Evolutionary conservation across 2,329 filamentous ascomycete species (phyloP).

Genomic region (Calonectria henricotiae): DNA sequence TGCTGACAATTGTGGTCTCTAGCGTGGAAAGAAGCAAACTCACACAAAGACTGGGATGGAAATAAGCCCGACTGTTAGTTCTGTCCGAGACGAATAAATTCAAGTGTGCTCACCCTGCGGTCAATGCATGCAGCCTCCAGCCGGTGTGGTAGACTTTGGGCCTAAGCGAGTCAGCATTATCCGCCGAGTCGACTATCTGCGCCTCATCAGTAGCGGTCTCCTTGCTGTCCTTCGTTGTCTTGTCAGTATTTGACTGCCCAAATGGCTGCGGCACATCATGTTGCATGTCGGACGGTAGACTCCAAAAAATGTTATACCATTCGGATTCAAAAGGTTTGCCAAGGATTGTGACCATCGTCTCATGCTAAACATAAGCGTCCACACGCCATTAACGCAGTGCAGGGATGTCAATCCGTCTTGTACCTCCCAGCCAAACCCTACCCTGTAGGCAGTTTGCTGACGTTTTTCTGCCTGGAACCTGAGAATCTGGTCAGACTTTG

Average conservation of each 20-base stretch:
- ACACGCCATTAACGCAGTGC: background rate
- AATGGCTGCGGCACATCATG: background rate
- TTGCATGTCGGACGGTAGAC: background rate
- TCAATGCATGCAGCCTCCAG: slow-evolving; percentile 25
- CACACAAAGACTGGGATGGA: slow-evolving; percentile 7
- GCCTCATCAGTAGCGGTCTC: background rate
- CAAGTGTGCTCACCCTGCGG: slow-evolving; percentile 18
- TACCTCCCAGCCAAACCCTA: too few species aligned
- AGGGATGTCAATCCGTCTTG: background rate
- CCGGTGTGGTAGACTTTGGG: slow-evolving; percentile 20
- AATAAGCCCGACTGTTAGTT: background rate
- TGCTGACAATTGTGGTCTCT: slow-evolving; percentile 69
- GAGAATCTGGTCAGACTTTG: too few species aligned
- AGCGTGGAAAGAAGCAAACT: slow-evolving; percentile 61
- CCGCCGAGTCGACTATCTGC: background rate
- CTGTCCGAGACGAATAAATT: background rate
- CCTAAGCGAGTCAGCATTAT: background rate
- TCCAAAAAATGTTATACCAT: background rate
- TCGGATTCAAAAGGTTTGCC: background rate
- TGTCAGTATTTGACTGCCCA: background rate
- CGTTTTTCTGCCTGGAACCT: too few species aligned
- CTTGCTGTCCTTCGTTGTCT: too few species aligned
- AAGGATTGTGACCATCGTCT: background rate
- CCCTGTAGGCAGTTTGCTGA: background rate
- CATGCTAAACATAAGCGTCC: background rate